A percentile compares a stretch with the other conserved stretches of the same genome.
phyloP scores from a whole-genome alignment of 2,329 filamentous ascomycete species.

The Cadophora malorum region DNA sequence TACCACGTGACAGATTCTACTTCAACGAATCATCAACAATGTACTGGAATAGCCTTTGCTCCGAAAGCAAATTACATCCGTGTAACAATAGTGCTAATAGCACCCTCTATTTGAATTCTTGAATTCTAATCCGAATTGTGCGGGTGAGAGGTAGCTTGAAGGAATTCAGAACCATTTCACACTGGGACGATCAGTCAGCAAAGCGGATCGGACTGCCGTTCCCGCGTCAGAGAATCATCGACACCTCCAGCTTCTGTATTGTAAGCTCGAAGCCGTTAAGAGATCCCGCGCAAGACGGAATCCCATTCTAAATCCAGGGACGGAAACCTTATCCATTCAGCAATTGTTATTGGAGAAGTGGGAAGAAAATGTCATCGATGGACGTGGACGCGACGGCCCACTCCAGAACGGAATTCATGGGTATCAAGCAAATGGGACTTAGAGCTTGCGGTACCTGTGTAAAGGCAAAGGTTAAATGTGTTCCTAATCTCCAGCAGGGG shows the following conservation, averaged over 20 bases:
- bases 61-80: too few relatives aligned
- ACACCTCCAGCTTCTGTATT: background rate
- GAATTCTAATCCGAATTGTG: too few relatives aligned
- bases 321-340: background rate
- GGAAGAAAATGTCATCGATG: background rate
- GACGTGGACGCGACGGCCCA: background rate
- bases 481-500: constrained; percentile 22
- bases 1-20: background rate
- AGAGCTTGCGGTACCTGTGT: constrained; percentile 32
- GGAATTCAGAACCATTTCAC: background rate
- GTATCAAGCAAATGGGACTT: constrained; percentile 22
- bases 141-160: background rate
- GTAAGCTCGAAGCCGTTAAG: background rate
- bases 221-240: background rate
- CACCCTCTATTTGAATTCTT: too few relatives aligned
- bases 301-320: background rate
- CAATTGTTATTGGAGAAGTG: background rate
- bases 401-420: background rate
- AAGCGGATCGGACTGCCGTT: constrained; percentile 20
- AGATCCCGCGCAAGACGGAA: background rate
- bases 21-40: background rate
- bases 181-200: constrained; percentile 15
- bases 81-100: too few relatives aligned
- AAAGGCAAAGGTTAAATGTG: constrained; percentile 33
- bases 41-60: background rate